Conservation (phyloP, 805 yeast genomes). For the Candida oleophila region DNA sequence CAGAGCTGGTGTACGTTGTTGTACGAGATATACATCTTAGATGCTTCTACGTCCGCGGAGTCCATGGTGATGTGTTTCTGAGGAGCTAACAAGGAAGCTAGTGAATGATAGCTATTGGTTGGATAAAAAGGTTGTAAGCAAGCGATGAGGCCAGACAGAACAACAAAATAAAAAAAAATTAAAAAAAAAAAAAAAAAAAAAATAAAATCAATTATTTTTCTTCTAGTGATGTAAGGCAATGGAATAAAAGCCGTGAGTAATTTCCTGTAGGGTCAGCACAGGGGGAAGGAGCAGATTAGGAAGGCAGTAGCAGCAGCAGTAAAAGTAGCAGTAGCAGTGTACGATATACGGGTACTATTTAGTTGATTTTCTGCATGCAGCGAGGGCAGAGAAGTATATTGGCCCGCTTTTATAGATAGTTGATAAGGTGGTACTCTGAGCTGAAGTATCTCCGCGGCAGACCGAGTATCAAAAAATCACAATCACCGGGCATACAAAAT, state of each 20-base stretch:
- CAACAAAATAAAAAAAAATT: background rate
- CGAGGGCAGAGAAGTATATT: too few species aligned
- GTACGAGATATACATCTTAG: conserved; percentile 73
- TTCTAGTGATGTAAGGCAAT: background rate
- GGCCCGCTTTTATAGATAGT: background rate
- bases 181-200: background rate
- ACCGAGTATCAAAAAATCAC: background rate
- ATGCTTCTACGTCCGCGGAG: conserved; percentile 20
- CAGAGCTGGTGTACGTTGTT: conserved; percentile 78
- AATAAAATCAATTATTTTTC: background rate
- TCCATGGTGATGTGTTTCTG: conserved; percentile 15
- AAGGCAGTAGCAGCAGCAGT: too few species aligned
- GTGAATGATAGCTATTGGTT: background rate
- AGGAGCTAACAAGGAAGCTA: background rate
- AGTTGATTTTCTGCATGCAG: too few species aligned
- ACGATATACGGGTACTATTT: too few species aligned
- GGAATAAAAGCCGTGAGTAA: background rate
- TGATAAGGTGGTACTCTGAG: background rate
- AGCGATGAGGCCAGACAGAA: background rate
- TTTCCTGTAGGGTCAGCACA: background rate
- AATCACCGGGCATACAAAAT: too few species aligned
- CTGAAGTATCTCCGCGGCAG: background rate
- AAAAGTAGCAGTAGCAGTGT: too few species aligned
- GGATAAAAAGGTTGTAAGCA: background rate
- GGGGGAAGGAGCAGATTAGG: too few species aligned